These are phyloP conservation scores for Elongisporangium undulatum DNA, from an alignment of 352 stramenopile genomes.

Conservation along the genomic window DNA sequence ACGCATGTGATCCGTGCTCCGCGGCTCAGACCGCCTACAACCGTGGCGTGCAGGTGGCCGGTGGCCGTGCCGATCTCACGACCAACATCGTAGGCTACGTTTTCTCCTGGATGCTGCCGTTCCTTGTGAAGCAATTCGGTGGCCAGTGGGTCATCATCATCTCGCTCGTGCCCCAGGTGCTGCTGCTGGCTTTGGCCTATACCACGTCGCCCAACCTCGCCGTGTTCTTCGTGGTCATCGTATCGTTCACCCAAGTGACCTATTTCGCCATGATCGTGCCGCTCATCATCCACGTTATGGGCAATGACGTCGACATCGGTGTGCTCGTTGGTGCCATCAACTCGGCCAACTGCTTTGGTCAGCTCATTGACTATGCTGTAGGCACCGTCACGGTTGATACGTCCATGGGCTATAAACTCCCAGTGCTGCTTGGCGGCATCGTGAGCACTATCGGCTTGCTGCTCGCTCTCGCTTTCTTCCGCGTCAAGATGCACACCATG, in stretches of 20 bases:
- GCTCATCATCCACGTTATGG: conserved; percentile 27
- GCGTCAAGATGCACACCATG: conserved; percentile 67
- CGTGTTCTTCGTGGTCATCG: conserved; percentile 35
- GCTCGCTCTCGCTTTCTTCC: conserved; percentile 43
- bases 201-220: conserved; percentile 27
- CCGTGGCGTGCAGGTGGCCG: conserved; percentile 38
- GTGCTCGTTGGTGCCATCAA: conserved; percentile 1
- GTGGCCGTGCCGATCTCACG: conserved; percentile 27
- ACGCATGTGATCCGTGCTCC: conserved; percentile 30
- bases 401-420: conserved; percentile 25
- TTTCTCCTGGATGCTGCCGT: conserved; percentile 35
- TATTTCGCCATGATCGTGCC: conserved; percentile 41
- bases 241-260: conserved; percentile 37
- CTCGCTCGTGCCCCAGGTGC: conserved; percentile 32
- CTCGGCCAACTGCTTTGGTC: conserved; percentile 12
- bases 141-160: conserved; percentile 40
- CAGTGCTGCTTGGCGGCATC: conserved; percentile 46
- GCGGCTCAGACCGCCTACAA: conserved; percentile 33
- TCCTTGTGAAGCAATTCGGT: conserved; percentile 35
- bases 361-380: conserved; percentile 23
- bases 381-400: conserved; percentile 20
- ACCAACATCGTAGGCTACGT: conserved; percentile 43
- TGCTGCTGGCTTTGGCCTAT: conserved; percentile 52
- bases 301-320: conserved; percentile 9
- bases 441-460: conserved; percentile 48